These are phyloP conservation scores for Erythrobasidium hasegawianum DNA, from an alignment of 1,284 basidiomycete genomes.

Conservation along the genomic window DNA sequence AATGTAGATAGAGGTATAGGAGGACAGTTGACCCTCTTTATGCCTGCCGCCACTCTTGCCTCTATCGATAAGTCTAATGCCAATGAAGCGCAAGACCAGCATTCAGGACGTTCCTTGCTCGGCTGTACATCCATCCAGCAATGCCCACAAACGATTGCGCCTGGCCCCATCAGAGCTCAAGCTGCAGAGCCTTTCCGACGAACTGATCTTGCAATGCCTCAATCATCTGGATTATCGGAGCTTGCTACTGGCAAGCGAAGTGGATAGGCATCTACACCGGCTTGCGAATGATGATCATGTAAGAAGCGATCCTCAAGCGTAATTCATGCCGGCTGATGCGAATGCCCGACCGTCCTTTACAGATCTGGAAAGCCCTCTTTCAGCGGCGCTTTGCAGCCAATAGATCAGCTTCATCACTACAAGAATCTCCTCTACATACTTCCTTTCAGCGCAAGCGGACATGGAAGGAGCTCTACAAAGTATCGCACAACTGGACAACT, in stretches of 20 bases:
- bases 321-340: background rate
- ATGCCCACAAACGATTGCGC: background rate
- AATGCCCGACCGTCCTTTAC: background rate
- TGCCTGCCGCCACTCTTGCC: background rate
- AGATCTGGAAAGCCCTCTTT: conserved; percentile 1
- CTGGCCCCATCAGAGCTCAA: background rate
- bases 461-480: conserved; percentile 41
- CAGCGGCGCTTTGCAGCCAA: background rate
- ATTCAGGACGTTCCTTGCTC: background rate
- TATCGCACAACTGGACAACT: conserved; percentile 40
- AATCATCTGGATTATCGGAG: background rate
- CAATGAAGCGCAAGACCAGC: conserved; percentile 1
- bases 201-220: background rate
- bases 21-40: background rate
- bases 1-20: background rate
- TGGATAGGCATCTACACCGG: background rate
- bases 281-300: conserved; percentile 5
- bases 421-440: background rate
- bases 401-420: background rate
- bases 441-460: conserved; percentile 17
- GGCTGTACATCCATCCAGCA: background rate
- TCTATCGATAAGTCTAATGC: background rate
- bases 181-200: background rate
- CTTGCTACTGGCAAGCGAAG: background rate
- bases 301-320: background rate